phyloP scores from a whole-genome alignment of 2,329 filamentous ascomycete species.

The Mollisia scopiformis region DNA sequence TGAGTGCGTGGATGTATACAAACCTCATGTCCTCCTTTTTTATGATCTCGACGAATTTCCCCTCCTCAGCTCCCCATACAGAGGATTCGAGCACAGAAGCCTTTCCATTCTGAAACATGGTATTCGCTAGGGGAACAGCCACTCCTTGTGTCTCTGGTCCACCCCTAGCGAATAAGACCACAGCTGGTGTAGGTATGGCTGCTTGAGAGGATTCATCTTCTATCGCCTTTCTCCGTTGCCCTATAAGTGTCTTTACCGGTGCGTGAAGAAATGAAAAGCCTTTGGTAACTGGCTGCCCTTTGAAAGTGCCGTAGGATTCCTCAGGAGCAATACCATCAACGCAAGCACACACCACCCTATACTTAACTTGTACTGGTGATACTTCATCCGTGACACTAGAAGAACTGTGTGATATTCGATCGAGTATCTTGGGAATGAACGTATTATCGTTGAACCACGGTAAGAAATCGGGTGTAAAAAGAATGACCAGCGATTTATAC shows the following conservation, averaged over 20 bases:
- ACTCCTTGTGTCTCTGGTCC: background rate
- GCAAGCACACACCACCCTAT: constrained; percentile 56
- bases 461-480: constrained; percentile 37
- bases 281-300: constrained; percentile 20
- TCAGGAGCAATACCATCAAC: constrained; percentile 54
- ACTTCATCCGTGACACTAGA: background rate
- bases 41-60: constrained; percentile 15
- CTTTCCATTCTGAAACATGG: constrained; percentile 72
- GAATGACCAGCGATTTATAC: constrained; percentile 36
- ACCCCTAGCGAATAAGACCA: background rate
- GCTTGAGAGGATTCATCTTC: background rate
- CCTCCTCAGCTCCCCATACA: constrained; percentile 38
- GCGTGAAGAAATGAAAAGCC: constrained; percentile 59
- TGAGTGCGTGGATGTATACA: constrained; percentile 21
- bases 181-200: background rate
- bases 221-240: background rate
- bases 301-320: background rate
- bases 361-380: constrained; percentile 30
- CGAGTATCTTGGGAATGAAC: constrained; percentile 34
- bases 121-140: constrained; percentile 73
- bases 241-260: background rate
- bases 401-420: constrained; percentile 1
- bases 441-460: constrained; percentile 33
- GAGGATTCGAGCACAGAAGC: constrained; percentile 59
- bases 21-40: constrained; percentile 17